Evolutionary conservation across 306 rosid genomes (phyloP).

Genomic region (Trifolium repens): DNA sequence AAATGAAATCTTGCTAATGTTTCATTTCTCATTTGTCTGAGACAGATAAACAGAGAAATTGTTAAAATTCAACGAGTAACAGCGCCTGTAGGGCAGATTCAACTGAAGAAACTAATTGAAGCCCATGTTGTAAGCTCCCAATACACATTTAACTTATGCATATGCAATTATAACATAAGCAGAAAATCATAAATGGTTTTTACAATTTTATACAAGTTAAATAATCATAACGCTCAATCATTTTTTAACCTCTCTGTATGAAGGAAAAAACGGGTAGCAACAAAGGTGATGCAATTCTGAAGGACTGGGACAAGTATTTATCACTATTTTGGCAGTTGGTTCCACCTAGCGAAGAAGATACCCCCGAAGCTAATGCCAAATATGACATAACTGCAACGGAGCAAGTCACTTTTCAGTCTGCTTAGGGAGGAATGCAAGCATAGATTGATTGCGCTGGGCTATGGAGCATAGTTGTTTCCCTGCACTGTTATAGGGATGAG

Average conservation of each 20-base stretch:
- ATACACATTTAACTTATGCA: conserved; percentile 39
- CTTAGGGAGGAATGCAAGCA: conserved; percentile 50
- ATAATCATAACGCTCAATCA: conserved; percentile 10
- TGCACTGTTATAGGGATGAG: conserved; percentile 44
- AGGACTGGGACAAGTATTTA: conserved; percentile 83
- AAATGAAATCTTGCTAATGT: conserved; percentile 8
- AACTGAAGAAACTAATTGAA: conserved; percentile 89
- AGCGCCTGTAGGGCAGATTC: conserved; percentile 93
- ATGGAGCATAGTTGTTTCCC: conserved; percentile 35
- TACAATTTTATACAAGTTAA: conserved; percentile 9
- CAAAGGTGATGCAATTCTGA: conserved; percentile 80
- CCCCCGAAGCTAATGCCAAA: conserved; percentile 88
- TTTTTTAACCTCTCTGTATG: conserved; percentile 34
- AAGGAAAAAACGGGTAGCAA: conserved; percentile 94
- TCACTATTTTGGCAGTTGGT: conserved; percentile 96
- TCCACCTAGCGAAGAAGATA: conserved; percentile 99
- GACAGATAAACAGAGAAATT: conserved; percentile 91
- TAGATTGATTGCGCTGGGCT: conserved; percentile 9
- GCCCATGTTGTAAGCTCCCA: conserved; percentile 91
- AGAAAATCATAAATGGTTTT: conserved; percentile 6
- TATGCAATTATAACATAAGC: background rate
- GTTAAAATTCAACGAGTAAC: conserved; percentile 90
- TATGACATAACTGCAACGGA: conserved; percentile 64
- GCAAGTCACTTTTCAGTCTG: conserved; percentile 76
- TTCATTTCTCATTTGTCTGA: conserved; percentile 25